phyloP scores from a whole-genome alignment of 2,329 filamentous ascomycete genomes.

The Fusarium avenaceum region DNA sequence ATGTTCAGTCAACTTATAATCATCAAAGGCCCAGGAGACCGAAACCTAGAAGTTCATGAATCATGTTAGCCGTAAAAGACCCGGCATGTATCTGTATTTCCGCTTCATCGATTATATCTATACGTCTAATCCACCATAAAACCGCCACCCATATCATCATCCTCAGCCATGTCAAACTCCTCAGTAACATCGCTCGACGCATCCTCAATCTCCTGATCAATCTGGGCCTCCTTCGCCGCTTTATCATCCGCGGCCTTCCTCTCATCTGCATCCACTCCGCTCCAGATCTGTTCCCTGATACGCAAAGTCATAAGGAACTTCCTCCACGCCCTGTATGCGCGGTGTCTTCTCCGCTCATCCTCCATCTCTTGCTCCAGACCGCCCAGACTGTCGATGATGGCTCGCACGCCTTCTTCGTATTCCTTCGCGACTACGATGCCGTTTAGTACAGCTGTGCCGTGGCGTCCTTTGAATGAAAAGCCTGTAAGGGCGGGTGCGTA shows the following conservation, averaged over 20 bases:
- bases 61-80: too few relatives aligned
- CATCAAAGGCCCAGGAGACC: neutral
- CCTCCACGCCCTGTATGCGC: slow-evolving; percentile 74
- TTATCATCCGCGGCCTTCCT: slow-evolving; percentile 57
- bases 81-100: too few relatives aligned
- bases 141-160: slow-evolving; percentile 62
- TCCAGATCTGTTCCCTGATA: slow-evolving; percentile 80
- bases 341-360: slow-evolving; percentile 78
- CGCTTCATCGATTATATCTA: neutral
- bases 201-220: slow-evolving; percentile 54
- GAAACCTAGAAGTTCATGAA: neutral
- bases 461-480: slow-evolving; percentile 87
- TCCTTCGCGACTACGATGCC: slow-evolving; percentile 83
- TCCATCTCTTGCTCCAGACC: slow-evolving; percentile 75
- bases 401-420: slow-evolving; percentile 77
- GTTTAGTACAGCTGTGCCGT: slow-evolving; percentile 85
- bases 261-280: slow-evolving; percentile 64
- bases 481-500: slow-evolving; percentile 91
- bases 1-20: neutral
- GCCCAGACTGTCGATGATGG: slow-evolving; percentile 75
- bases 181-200: slow-evolving; percentile 59
- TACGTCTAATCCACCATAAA: slow-evolving; percentile 57
- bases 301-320: slow-evolving; percentile 83
- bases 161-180: slow-evolving; percentile 60
- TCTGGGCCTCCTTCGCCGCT: slow-evolving; percentile 54